Conservation (phyloP, 106 monocot genomes). For the Platanthera zijinensis region DNA sequence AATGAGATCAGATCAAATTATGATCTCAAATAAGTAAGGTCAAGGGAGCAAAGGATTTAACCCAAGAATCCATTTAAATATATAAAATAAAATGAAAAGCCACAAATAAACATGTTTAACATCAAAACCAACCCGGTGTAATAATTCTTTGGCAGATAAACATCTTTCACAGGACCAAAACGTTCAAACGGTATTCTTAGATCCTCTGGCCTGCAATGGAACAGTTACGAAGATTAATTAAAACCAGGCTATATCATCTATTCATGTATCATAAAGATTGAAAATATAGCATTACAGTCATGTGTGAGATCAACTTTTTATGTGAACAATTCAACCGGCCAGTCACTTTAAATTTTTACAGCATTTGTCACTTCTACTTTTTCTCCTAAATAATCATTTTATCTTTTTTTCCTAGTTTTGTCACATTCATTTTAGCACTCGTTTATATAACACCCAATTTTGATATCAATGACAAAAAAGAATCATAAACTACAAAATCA, state of each 20-base stretch:
- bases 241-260: not conserved
- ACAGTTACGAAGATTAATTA: not conserved
- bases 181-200: conserved; percentile 79
- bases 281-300: not conserved
- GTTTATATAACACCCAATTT: too few species aligned
- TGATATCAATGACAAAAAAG: too few species aligned
- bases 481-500: not conserved
- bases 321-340: too few species aligned
- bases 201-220: conserved; percentile 53
- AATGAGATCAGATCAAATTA: not conserved
- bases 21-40: not conserved
- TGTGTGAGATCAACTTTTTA: not conserved
- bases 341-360: too few species aligned
- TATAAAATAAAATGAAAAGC: not conserved
- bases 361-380: too few species aligned
- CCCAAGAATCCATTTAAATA: not conserved
- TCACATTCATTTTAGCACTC: too few species aligned
- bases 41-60: not conserved
- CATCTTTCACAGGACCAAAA: conserved; percentile 89
- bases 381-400: too few species aligned
- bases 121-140: conserved; percentile 58
- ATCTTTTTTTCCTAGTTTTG: too few species aligned
- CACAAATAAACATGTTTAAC: not conserved
- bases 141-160: conserved; percentile 92
- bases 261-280: not conserved